A percentile compares a stretch with the other conserved stretches of the same genome.
These are phyloP conservation scores for Hysterangium stoloniferum DNA, from an alignment of 768 basidiomycete species.

Conservation along the genomic window DNA sequence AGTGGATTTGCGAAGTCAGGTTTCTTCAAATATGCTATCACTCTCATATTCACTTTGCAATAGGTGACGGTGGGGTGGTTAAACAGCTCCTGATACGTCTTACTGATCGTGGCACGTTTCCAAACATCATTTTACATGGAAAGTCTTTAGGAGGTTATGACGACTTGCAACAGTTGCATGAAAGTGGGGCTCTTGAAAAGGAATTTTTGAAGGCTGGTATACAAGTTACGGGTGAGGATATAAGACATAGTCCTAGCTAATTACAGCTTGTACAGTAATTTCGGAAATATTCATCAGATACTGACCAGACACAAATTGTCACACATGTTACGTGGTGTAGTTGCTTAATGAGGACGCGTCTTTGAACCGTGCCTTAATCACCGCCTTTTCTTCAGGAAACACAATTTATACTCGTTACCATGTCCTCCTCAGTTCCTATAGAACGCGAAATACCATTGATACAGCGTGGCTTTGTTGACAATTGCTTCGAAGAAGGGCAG, in stretches of 20 bases:
- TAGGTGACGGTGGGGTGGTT: conserved; percentile 56
- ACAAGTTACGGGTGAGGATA: neutral
- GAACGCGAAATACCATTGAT: conserved; percentile 10
- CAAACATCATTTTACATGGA: conserved; percentile 65
- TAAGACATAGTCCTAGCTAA: no score
- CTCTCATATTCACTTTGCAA: neutral
- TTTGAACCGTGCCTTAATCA: no score
- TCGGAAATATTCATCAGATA: no score
- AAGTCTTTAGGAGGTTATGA: conserved; percentile 31
- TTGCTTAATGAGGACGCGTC: no score
- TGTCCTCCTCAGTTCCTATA: neutral
- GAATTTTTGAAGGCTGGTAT: conserved; percentile 5
- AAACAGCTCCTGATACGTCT: conserved; percentile 60
- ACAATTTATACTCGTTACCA: neutral
- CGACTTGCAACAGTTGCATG: conserved; percentile 33
- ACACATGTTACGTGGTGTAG: no score
- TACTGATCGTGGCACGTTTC: conserved; percentile 64
- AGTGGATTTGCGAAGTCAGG: conserved; percentile 61
- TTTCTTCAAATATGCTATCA: neutral
- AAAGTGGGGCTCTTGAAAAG: conserved; percentile 33
- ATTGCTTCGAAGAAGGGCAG: conserved; percentile 69
- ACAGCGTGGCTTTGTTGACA: conserved; percentile 40
- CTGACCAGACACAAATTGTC: no score
- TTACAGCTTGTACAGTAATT: no score
- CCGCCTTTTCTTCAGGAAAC: no score